Base-by-base conservation (phyloP, 2,329 filamentous ascomycete genomes). In the Colletotrichum orbiculare region DNA sequence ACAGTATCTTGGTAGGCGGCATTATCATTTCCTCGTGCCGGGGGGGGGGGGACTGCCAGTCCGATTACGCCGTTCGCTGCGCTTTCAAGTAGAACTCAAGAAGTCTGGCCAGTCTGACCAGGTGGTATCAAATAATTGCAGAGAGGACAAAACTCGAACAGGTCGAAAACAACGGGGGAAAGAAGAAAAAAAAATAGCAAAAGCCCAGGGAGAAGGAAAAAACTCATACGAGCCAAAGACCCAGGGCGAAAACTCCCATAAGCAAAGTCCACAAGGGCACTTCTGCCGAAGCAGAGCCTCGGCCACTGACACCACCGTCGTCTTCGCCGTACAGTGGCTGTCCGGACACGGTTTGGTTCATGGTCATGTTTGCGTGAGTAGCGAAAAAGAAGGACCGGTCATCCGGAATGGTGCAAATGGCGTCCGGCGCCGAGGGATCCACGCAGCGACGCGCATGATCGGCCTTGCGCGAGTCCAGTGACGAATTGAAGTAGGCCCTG, bases 401-500 rank as follows among this genome's bases (percentile, higher is more conserved):
- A 15, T 84, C 81, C 1, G 86, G 85, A 15, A 89, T 84, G 10
- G 72, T 62, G 68, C 87, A 88, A 2, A 85, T 74, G 0, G 82
- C 78, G 4, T 74, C 74, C 5, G 71, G 59, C 1, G 74, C 78
- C 3, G 58, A 54, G 2, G 76, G 71, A 57, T 83, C 76, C 11
- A 50, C 70, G 69, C 85, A 88, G 37, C 53, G 76, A 8, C 54
- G 63, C 4, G 57, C 62, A 70, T 77, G 81, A 64, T 83, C 81
- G 12, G 68, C 69, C 52, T 78, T 73, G 13, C 83, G 73, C 60
- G 72, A 67, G 2, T 71, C 67, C 17, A 80, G 70, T 3, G 89
- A 89, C 13, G 89, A 89, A 79, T 94, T 94, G 80, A 94, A 95
- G 76, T 94, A 95, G 0, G 89, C 89, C 74, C 92, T 93, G 62